Conservation (phyloP, 371 early-diverging fungal genomes). For the Mucor circinelloides region DNA sequence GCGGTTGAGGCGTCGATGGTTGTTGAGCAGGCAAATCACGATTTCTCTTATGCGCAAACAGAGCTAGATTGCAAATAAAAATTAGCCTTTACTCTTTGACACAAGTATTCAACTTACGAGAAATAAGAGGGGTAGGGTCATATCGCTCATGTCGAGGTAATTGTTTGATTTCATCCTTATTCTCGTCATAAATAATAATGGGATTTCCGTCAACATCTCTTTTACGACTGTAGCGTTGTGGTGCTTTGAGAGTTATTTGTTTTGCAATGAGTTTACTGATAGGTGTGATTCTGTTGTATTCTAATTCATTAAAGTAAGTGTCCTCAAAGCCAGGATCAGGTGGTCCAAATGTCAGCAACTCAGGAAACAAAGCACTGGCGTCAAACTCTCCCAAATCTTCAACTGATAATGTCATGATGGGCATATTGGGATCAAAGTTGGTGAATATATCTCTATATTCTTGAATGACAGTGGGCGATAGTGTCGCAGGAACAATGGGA, state of each 20-base stretch:
- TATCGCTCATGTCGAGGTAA: slow-evolving; percentile 36
- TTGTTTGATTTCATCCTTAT: slow-evolving; percentile 30
- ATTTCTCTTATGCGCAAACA: slow-evolving; percentile 53
- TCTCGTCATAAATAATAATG: slow-evolving; percentile 26
- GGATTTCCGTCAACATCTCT: slow-evolving; percentile 37
- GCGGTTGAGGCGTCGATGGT: slow-evolving; percentile 48
- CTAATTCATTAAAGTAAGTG: slow-evolving; percentile 46
- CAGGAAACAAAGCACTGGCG: slow-evolving; percentile 44
- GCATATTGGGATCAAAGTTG: slow-evolving; percentile 28
- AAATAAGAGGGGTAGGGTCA: slow-evolving; percentile 25
- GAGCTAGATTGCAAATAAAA: slow-evolving; percentile 18
- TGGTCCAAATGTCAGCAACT: slow-evolving; percentile 45
- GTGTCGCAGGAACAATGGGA: background rate
- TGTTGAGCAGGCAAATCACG: slow-evolving; percentile 49
- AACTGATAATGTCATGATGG: slow-evolving; percentile 30
- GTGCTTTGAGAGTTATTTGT: slow-evolving; percentile 42
- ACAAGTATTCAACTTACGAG: slow-evolving; percentile 34
- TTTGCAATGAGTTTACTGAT: slow-evolving; percentile 37
- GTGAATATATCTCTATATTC: slow-evolving; percentile 25
- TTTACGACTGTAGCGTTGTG: slow-evolving; percentile 44
- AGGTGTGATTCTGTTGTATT: slow-evolving; percentile 41
- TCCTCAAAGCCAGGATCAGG: slow-evolving; percentile 49
- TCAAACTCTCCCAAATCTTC: slow-evolving; percentile 30
- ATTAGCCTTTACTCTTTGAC: background rate
- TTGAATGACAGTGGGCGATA: slow-evolving; percentile 25